Evolutionary conservation across 768 basidiomycete genomes (phyloP).

Genomic region (Lactarius psammicola): DNA sequence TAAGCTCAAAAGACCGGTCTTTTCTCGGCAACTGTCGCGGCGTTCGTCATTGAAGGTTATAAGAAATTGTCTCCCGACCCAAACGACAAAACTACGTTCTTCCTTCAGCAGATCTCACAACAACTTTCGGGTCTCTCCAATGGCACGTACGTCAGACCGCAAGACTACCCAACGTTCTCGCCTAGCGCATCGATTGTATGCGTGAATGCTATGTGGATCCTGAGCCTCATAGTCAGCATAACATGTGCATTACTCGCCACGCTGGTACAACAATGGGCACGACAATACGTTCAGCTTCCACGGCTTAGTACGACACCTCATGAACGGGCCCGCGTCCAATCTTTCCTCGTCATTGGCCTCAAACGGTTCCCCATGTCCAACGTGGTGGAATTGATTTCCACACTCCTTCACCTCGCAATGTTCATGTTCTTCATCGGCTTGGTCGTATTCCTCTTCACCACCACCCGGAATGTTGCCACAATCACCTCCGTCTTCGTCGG

Average conservation of each 20-base stretch:
- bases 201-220: conserved; percentile 21
- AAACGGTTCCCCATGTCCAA: background rate
- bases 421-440: conserved; percentile 26
- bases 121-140: conserved; percentile 11
- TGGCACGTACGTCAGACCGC: background rate
- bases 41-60: conserved; percentile 19
- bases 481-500: background rate
- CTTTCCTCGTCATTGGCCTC: conserved; percentile 17
- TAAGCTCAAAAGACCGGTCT: conserved; percentile 27
- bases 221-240: conserved; percentile 22
- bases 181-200: background rate
- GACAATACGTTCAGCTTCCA: conserved; percentile 14
- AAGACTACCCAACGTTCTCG: background rate
- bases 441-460: conserved; percentile 10
- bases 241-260: conserved; percentile 19
- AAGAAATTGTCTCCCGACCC: background rate
- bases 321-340: conserved; percentile 13
- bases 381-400: conserved; percentile 9
- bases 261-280: conserved; percentile 22
- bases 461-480: conserved; percentile 3
- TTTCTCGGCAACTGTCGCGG: conserved; percentile 29
- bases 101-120: conserved; percentile 17
- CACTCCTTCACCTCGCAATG: conserved; percentile 21
- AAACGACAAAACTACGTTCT: conserved; percentile 7
- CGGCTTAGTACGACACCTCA: background rate